Base-by-base conservation (phyloP, 1,284 basidiomycete species). In the Trichosporon ovoides region DNA sequence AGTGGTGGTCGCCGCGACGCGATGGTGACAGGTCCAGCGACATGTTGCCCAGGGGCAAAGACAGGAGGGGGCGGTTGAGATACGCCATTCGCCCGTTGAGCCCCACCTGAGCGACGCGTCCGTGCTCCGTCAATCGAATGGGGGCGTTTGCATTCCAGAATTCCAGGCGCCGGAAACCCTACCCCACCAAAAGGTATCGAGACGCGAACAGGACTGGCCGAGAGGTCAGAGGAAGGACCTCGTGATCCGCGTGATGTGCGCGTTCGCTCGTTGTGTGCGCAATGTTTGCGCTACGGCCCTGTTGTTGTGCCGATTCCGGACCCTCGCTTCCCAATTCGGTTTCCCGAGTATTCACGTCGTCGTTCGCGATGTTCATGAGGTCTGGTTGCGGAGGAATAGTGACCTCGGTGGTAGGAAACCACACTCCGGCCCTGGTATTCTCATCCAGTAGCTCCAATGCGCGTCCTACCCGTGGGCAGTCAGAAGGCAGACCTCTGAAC, bases 141-240 rank as follows among this genome's bases (percentile, higher is more conserved):
- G 9, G 28, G 28, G 28, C 28, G 28, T n/a, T n/a, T n/a, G n/a
- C n/a, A n/a, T n/a, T 9, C 28, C 28, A 5, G 28, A 5, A 5
- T 4, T 31, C 28, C 9, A 9, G 28, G 28, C 28, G 28, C 9
- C 5, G 28, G 9, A 31, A 9, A 31, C 28, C 28, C 28, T 31
- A 31, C 5, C 5, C 5, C 28, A 63, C 72, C 28, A 75, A 62
- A 24, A 75, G 60, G 55, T 71, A 75, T 20, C 74, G 60, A 18
- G 67, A 68, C 1, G 66, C 72, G 31, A 72, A 65, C 3, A 72
- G 7, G 13, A 62, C 63, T 12, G 24, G 43, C 14, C 24, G 14
- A 20, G 37, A n/a, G n/a, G 14, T n/a, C 2, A 22, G 37, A 16
- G 49, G 55, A 11, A 36, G 14, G 28, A 28, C 43, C n/a, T 14